phyloP scores from a whole-genome alignment of 495 filamentous ascomycete species.

The Daldinia childiae region DNA sequence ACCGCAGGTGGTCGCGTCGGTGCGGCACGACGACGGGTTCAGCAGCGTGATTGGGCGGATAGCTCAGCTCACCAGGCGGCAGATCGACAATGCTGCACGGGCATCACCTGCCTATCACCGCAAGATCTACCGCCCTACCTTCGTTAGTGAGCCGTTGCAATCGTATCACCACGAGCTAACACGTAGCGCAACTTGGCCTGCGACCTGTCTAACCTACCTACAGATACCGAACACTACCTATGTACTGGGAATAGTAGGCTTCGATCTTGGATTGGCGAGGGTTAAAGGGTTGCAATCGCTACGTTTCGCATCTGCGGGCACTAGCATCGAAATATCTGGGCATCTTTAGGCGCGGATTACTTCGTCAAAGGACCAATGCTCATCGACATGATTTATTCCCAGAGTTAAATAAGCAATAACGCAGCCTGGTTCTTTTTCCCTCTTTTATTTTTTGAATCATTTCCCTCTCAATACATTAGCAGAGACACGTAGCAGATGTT shows the following conservation, averaged over 20 bases:
- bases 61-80: conserved; percentile 35
- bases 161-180: conserved; percentile 3
- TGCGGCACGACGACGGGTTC: conserved; percentile 16
- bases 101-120: conserved; percentile 34
- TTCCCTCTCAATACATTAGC: background rate
- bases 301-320: conserved; percentile 1
- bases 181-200: background rate
- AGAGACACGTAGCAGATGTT: background rate
- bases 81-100: conserved; percentile 19
- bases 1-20: conserved; percentile 1
- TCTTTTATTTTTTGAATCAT: background rate
- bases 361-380: background rate
- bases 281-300: conserved; percentile 16
- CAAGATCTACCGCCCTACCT: conserved; percentile 25
- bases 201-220: background rate
- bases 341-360: background rate
- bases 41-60: conserved; percentile 26
- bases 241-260: background rate
- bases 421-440: background rate
- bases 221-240: no score
- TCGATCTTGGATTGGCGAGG: background rate
- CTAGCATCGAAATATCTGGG: conserved; percentile 3
- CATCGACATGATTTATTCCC: background rate
- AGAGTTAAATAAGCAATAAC: background rate
- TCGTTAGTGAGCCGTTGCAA: background rate